Conservation (phyloP, 2,329 filamentous ascomycete genomes). For the Diaporthe sp. region DNA sequence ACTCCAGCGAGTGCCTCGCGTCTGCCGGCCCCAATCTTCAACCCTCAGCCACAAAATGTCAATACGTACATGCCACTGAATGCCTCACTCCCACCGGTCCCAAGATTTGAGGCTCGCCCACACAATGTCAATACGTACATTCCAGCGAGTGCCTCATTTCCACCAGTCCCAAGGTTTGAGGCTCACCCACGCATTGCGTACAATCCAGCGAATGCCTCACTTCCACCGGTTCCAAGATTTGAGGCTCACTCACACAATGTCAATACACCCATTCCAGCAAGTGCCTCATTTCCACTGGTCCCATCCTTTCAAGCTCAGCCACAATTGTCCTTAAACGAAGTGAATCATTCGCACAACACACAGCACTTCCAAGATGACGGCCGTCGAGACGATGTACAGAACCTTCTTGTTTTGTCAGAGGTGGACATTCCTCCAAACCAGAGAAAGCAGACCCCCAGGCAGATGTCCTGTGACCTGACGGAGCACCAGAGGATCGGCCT, state of each 20-base stretch:
- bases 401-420: constrained; percentile 43
- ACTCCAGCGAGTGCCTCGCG: no score
- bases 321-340: background rate
- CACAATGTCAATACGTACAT: no score
- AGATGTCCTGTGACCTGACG: constrained; percentile 41
- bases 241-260: no score
- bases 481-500: constrained; percentile 39
- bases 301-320: no score
- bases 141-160: no score
- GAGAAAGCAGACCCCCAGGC: constrained; percentile 43
- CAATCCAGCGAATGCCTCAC: no score
- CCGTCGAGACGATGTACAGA: constrained; percentile 37
- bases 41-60: no score
- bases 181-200: no score
- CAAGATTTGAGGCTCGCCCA: no score
- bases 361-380: background rate
- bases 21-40: background rate
- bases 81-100: background rate
- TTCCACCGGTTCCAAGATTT: background rate
- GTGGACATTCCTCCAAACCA: constrained; percentile 42
- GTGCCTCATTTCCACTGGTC: background rate
- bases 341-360: background rate
- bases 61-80: no score
- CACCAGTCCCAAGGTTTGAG: no score
- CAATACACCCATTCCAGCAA: no score